These are phyloP conservation scores for Cyberlindnera maclurae DNA, from an alignment of 805 yeast species.

Conservation along the genomic window DNA sequence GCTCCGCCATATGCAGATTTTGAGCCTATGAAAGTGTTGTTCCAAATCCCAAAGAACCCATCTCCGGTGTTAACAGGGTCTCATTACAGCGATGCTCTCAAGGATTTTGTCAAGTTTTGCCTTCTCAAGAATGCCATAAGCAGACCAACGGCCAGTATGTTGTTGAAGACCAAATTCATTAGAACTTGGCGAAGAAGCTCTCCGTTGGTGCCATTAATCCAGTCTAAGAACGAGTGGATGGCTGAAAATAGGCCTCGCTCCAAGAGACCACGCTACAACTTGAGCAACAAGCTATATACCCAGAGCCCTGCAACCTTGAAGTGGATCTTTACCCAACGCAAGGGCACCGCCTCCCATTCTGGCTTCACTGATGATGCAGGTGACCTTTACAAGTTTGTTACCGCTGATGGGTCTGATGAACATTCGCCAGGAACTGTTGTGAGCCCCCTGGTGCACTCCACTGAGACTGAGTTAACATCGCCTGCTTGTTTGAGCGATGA, in stretches of 20 bases:
- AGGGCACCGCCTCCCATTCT: background rate
- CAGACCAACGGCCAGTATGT: slow-evolving; percentile 54
- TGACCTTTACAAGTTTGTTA: slow-evolving; percentile 1
- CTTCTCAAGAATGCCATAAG: slow-evolving; percentile 55
- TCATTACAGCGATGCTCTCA: slow-evolving; percentile 34
- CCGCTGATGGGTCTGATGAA: background rate
- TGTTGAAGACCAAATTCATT: slow-evolving; percentile 51
- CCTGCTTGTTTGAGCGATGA: slow-evolving; percentile 4
- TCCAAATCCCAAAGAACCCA: slow-evolving; percentile 56
- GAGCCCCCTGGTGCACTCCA: slow-evolving; percentile 15
- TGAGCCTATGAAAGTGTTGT: slow-evolving; percentile 72
- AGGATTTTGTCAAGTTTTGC: slow-evolving; percentile 57
- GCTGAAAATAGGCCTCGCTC: slow-evolving; percentile 23
- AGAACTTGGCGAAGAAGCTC: slow-evolving; percentile 27
- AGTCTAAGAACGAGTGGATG: slow-evolving; percentile 32
- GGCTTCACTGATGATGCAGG: background rate
- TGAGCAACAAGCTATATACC: slow-evolving; percentile 26
- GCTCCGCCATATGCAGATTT: slow-evolving; percentile 68
- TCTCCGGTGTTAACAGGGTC: slow-evolving; percentile 52
- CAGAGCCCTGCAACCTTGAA: slow-evolving; percentile 18
- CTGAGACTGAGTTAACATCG: slow-evolving; percentile 19
- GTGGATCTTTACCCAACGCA: slow-evolving; percentile 19
- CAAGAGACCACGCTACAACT: slow-evolving; percentile 32
- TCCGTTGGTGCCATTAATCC: slow-evolving; percentile 29
- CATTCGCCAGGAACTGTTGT: slow-evolving; percentile 10